Evolutionary conservation across 805 yeast genomes (phyloP).

Genomic region (Kluyveromyces siamensis): DNA sequence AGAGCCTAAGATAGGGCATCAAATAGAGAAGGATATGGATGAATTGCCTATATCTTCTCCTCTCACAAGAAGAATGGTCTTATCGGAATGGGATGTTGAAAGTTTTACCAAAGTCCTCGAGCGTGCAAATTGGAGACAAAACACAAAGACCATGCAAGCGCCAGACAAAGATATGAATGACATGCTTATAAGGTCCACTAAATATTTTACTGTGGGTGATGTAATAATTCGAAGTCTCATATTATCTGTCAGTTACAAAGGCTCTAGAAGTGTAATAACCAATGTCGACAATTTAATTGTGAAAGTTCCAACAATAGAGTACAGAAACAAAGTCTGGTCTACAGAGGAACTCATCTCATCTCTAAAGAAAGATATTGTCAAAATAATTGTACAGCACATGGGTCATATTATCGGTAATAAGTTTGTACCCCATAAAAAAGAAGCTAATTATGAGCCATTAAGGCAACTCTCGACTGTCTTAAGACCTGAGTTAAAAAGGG

Average conservation of each 20-base stretch:
- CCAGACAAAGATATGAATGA: slow-evolving; percentile 33
- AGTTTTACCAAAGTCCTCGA: not conserved
- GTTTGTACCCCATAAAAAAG: slow-evolving; percentile 37
- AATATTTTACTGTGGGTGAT: slow-evolving; percentile 51
- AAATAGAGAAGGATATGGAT: not conserved
- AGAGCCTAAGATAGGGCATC: not conserved
- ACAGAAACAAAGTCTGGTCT: slow-evolving; percentile 47
- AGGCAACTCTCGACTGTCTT: slow-evolving; percentile 28
- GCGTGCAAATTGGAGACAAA: not conserved
- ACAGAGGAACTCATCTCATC: slow-evolving; percentile 44
- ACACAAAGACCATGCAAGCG: not conserved
- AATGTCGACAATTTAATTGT: slow-evolving; percentile 50
- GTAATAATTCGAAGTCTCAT: slow-evolving; percentile 40
- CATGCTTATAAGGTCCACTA: slow-evolving; percentile 67
- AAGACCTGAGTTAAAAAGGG: not conserved
- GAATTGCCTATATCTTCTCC: not conserved
- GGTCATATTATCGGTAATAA: slow-evolving; percentile 58
- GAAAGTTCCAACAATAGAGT: slow-evolving; percentile 40
- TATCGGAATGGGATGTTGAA: slow-evolving; percentile 1
- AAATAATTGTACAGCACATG: slow-evolving; percentile 44
- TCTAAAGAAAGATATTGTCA: slow-evolving; percentile 47
- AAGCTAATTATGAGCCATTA: slow-evolving; percentile 20
- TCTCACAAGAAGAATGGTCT: not conserved
- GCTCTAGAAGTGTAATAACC: slow-evolving; percentile 46
- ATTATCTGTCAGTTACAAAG: slow-evolving; percentile 61